Conservation (phyloP, 163 green algal species). For the Trebouxiophyceae sp. region DNA sequence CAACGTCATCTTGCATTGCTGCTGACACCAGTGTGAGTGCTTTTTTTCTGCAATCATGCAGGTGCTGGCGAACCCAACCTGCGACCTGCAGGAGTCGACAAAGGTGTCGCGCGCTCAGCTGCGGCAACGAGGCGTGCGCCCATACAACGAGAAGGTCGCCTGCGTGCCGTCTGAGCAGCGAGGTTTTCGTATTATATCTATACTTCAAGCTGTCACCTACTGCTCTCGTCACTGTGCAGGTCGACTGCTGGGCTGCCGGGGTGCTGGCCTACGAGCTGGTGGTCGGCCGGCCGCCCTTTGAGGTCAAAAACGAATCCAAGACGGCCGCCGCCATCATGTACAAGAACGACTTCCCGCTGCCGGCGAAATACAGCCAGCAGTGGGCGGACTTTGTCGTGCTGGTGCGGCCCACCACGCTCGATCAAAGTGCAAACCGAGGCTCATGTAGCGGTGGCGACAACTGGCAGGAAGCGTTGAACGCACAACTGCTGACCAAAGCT, state of each 20-base stretch:
- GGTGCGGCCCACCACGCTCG: background rate
- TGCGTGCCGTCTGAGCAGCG: too few relatives aligned
- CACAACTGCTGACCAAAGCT: background rate
- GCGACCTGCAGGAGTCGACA: conserved; percentile 41
- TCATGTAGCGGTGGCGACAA: background rate
- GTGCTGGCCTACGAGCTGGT: conserved; percentile 72
- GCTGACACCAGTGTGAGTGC: too few relatives aligned
- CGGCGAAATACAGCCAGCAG: conserved; percentile 14
- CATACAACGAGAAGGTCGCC: conserved; percentile 45
- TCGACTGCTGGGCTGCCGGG: conserved; percentile 70
- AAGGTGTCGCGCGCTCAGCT: conserved; percentile 23
- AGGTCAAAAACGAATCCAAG: conserved; percentile 63
- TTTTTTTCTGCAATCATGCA: too few relatives aligned
- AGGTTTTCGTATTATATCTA: too few relatives aligned
- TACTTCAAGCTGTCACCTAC: too few relatives aligned
- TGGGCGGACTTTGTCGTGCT: conserved; percentile 51
- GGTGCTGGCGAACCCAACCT: conserved; percentile 50
- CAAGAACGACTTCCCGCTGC: conserved; percentile 51
- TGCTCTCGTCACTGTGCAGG: too few relatives aligned
- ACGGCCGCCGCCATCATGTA: conserved; percentile 71
- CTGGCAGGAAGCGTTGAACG: background rate
- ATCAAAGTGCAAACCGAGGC: background rate
- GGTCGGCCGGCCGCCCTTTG: conserved; percentile 63
- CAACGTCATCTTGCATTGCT: too few relatives aligned
- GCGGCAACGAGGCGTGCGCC: conserved; percentile 32